Percentiles rank a stretch among this genome's conserved stretches.
These are phyloP conservation scores for Manihot esculenta DNA, from an alignment of 441 rosid genomes.

Conservation along the genomic window DNA sequence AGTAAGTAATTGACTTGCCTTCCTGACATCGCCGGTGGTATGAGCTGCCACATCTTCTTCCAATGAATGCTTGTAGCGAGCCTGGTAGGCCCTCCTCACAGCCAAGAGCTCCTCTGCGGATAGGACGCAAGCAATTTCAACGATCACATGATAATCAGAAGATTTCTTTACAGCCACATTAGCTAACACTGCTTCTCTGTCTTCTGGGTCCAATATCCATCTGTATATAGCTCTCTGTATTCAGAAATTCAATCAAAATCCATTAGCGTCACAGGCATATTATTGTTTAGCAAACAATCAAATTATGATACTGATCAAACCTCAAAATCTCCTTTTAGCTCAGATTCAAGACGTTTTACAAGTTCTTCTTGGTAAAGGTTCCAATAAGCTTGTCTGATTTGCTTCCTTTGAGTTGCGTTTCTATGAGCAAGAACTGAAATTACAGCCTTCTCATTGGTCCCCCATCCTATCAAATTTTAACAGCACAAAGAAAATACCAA, in stretches of 20 bases:
- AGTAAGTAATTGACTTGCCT: slow-evolving; percentile 29
- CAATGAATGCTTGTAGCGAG: slow-evolving; percentile 59
- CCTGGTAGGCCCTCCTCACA: slow-evolving; percentile 56
- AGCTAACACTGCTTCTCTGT: slow-evolving; percentile 61
- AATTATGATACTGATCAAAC: slow-evolving; percentile 18
- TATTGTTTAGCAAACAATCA: background rate
- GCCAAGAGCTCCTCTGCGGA: slow-evolving; percentile 66
- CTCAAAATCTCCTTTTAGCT: slow-evolving; percentile 71
- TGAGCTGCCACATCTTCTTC: slow-evolving; percentile 72
- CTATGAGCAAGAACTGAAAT: slow-evolving; percentile 52
- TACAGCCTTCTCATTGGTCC: slow-evolving; percentile 60
- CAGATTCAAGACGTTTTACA: slow-evolving; percentile 62
- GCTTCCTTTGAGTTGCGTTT: slow-evolving; percentile 60
- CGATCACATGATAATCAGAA: slow-evolving; percentile 42
- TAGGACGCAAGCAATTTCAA: slow-evolving; percentile 47
- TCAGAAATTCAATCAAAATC: background rate
- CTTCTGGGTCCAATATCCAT: slow-evolving; percentile 66
- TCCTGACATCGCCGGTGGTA: slow-evolving; percentile 52
- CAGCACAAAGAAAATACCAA: background rate
- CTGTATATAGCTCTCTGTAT: slow-evolving; percentile 58
- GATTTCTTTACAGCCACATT: slow-evolving; percentile 50
- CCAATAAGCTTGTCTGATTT: slow-evolving; percentile 53
- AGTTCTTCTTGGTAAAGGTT: slow-evolving; percentile 57
- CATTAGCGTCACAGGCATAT: background rate
- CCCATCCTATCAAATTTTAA: slow-evolving; percentile 48